Base-by-base conservation (phyloP, 2,329 filamentous ascomycete species). In the Sclerotinia minor region DNA sequence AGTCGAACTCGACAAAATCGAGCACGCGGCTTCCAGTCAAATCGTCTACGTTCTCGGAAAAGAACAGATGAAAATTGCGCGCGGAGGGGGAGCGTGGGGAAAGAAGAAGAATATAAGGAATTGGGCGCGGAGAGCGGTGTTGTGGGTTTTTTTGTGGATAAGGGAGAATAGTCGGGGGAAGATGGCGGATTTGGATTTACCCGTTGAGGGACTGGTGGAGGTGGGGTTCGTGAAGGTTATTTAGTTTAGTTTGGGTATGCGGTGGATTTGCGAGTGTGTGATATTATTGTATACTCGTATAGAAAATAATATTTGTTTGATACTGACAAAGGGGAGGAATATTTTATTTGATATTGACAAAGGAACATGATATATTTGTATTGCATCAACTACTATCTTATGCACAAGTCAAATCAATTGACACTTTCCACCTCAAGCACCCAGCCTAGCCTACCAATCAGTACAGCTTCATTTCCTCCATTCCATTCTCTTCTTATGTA, bases 191-290 rank as follows among this genome's bases (percentile, higher is more conserved):
- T 77, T 90, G 68, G 79, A 83, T 60, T 78, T 89, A 53, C 82
- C 84, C 0, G 82, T 84, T 69, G 87, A 90, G 69, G 82, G 83
- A 60, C 76, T 90, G 59, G 84, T 91, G 24, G 89, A 90, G 78
- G 87, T 91, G 24, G 89, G 89, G 0, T 91, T 90, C 75, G 82
- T 90, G 1, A 89, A 89, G 77, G 86, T 89, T 70, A 86, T 90
- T 65, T 88, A 47, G 47, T n/a, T n/a, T n/a, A n/a, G n/a, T n/a
- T n/a, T n/a, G n/a, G n/a, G n/a, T n/a, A n/a, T n/a, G n/a, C n/a
- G n/a, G n/a, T n/a, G n/a, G n/a, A 6, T 9, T 29, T 7, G 21
- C 13, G 13, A n/a, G 29, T 29, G 19, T 11, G n/a, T 38, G 35
- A 9, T 38, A 9, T 38, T 38, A 9, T 38, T 29, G 29, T 5